A percentile compares a stretch with the other conserved stretches of the same genome.
These are phyloP conservation scores for Salinomyces thailandicus DNA, from an alignment of 2,329 filamentous ascomycete genomes.

Conservation along the genomic window DNA sequence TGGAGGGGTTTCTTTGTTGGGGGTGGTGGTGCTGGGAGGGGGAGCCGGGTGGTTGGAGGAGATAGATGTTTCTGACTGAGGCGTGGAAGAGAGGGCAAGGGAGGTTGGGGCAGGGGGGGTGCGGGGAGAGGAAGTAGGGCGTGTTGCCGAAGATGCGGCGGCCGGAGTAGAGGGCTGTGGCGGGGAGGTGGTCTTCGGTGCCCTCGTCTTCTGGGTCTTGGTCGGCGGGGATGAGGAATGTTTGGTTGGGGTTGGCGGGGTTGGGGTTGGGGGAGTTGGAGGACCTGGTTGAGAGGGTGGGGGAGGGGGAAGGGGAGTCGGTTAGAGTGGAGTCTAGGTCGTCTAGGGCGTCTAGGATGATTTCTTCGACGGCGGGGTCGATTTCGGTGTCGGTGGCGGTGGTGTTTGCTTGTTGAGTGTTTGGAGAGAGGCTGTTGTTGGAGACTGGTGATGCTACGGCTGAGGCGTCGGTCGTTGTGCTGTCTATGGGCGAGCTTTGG, in stretches of 20 bases:
- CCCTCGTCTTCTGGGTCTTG: conserved; percentile 17
- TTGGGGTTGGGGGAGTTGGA: conserved; percentile 13
- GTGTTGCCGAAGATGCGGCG: conserved; percentile 18
- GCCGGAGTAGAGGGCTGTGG: conserved; percentile 17
- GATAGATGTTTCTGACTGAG: conserved; percentile 34
- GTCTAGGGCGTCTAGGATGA: neutral
- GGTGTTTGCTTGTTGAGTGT: neutral
- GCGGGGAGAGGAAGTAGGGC: conserved; percentile 17
- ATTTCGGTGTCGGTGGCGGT: neutral
- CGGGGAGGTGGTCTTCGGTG: conserved; percentile 17
- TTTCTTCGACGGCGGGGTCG: neutral
- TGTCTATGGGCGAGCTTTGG: neutral
- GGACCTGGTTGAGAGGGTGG: conserved; percentile 19
- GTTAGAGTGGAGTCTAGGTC: neutral
- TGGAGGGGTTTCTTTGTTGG: neutral
- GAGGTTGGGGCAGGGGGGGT: conserved; percentile 19
- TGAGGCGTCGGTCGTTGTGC: neutral
- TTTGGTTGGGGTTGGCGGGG: conserved; percentile 17
- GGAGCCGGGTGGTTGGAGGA: conserved; percentile 29
- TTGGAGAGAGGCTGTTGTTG: neutral
- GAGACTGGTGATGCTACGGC: neutral
- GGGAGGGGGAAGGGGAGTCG: conserved; percentile 9
- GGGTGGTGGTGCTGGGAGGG: conserved; percentile 5
- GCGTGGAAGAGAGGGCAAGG: conserved; percentile 32
- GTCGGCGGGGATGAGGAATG: conserved; percentile 7